These are phyloP conservation scores for Polymyxa betae DNA, from an alignment of 208 protist species.

Conservation along the genomic window DNA sequence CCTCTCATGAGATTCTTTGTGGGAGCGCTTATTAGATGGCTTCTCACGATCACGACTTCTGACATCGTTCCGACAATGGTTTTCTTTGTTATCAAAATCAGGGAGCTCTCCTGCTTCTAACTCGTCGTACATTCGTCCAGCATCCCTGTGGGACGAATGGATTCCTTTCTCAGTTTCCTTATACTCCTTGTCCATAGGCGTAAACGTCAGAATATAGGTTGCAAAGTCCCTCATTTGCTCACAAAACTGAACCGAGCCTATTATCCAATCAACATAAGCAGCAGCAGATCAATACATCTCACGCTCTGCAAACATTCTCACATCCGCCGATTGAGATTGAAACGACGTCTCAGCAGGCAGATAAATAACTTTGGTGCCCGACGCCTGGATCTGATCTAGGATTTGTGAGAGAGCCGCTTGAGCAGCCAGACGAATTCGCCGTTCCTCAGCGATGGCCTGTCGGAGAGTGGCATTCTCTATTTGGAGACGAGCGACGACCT, in stretches of 20 bases:
- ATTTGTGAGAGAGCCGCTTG: constrained; percentile 5
- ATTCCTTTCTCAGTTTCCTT: no score
- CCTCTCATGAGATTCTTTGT: no score
- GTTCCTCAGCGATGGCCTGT: neutral
- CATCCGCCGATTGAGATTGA: neutral
- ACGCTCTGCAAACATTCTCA: constrained; percentile 15
- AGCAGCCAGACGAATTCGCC: neutral
- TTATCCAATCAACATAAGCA: neutral
- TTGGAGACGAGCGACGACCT: no score
- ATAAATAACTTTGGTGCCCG: neutral
- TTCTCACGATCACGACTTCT: neutral
- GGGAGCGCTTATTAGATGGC: neutral
- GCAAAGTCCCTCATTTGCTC: constrained; percentile 46
- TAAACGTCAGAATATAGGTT: neutral
- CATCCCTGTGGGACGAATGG: no score
- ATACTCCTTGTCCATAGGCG: no score
- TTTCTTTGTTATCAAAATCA: no score
- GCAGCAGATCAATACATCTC: neutral
- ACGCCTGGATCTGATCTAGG: constrained; percentile 23
- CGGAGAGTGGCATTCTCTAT: neutral
- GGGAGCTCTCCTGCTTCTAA: no score
- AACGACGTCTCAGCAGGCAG: neutral
- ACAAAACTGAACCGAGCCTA: constrained; percentile 24
- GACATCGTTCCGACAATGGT: neutral
- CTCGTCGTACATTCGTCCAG: no score